Percentiles rank a stretch among this genome's conserved stretches.
Evolutionary conservation across 1,284 basidiomycete genomes (phyloP).

Genomic region (Ganoderma meredithae): DNA sequence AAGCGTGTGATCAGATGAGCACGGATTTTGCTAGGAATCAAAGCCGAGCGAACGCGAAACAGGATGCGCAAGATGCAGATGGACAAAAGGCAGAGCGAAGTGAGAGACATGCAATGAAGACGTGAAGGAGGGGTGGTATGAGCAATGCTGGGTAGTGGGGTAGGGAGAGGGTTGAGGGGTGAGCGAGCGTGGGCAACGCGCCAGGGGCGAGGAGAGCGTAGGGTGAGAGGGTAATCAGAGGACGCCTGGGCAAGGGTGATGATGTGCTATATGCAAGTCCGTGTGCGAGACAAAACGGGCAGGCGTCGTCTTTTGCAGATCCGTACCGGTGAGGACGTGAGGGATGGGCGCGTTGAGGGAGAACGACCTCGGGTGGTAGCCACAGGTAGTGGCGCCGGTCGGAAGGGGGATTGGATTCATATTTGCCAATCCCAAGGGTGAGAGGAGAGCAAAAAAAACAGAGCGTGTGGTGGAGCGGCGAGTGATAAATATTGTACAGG

Average conservation of each 20-base stretch:
- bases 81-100: conserved; percentile 6
- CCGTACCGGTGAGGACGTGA: conserved; percentile 25
- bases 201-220: conserved; percentile 5
- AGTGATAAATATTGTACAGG: conserved; percentile 35
- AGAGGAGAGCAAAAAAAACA: conserved; percentile 24
- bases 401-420: conserved; percentile 31
- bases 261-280: conserved; percentile 35
- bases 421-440: conserved; percentile 35
- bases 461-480: conserved; percentile 22
- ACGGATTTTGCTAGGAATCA: conserved; percentile 11
- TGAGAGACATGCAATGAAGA: conserved; percentile 1
- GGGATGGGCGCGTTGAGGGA: conserved; percentile 12
- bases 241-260: conserved; percentile 18
- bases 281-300: conserved; percentile 25
- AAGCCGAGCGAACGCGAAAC: conserved; percentile 4
- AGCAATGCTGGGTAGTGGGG: conserved; percentile 12
- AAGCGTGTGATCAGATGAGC: conserved; percentile 5
- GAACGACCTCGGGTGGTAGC: conserved; percentile 28
- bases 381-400: conserved; percentile 27
- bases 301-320: conserved; percentile 33
- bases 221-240: conserved; percentile 16
- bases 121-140: conserved; percentile 15
- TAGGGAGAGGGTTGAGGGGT: conserved; percentile 12
- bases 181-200: conserved; percentile 13
- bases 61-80: conserved; percentile 4